Percentiles rank a stretch among this genome's conserved stretches.
These are phyloP conservation scores for Hirsutella thompsonii DNA, from an alignment of 2,329 filamentous ascomycete genomes.

Conservation along the genomic window DNA sequence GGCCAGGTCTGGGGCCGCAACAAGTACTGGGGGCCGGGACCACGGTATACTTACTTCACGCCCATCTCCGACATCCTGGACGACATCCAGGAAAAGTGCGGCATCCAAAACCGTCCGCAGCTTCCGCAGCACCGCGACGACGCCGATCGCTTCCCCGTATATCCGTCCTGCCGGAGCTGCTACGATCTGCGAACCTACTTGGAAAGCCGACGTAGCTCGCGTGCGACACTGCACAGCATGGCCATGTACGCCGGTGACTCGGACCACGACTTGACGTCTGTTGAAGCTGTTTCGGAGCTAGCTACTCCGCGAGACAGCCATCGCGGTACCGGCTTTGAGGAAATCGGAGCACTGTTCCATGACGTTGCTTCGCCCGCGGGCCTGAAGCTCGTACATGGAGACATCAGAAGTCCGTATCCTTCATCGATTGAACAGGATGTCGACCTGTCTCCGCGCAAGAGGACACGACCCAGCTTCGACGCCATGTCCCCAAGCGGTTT, in stretches of 20 bases:
- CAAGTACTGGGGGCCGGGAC: conserved; percentile 27
- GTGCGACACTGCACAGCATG: conserved; percentile 28
- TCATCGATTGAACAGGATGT: background rate
- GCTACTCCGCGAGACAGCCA: conserved; percentile 25
- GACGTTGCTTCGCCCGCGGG: conserved; percentile 11
- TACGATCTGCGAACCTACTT: conserved; percentile 27
- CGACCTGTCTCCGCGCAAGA: background rate
- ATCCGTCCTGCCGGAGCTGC: conserved; percentile 26
- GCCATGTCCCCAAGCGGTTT: background rate
- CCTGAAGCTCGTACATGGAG: background rate
- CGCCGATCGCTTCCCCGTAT: conserved; percentile 23
- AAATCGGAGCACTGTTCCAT: conserved; percentile 20
- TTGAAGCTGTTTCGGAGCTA: conserved; percentile 25
- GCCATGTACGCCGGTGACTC: conserved; percentile 21
- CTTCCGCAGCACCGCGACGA: conserved; percentile 28
- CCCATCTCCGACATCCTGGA: conserved; percentile 30
- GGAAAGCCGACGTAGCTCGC: conserved; percentile 27
- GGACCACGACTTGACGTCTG: conserved; percentile 26
- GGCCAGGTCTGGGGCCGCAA: conserved; percentile 33
- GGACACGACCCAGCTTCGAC: background rate
- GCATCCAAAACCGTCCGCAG: conserved; percentile 22
- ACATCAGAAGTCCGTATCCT: background rate
- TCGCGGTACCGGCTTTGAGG: conserved; percentile 21
- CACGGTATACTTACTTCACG: conserved; percentile 28
- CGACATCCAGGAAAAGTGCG: conserved; percentile 31